A percentile compares a stretch with the other conserved stretches of the same genome.
Conservation (phyloP, 2,329 filamentous ascomycete species). For the Colletotrichum chlorophyti region DNA sequence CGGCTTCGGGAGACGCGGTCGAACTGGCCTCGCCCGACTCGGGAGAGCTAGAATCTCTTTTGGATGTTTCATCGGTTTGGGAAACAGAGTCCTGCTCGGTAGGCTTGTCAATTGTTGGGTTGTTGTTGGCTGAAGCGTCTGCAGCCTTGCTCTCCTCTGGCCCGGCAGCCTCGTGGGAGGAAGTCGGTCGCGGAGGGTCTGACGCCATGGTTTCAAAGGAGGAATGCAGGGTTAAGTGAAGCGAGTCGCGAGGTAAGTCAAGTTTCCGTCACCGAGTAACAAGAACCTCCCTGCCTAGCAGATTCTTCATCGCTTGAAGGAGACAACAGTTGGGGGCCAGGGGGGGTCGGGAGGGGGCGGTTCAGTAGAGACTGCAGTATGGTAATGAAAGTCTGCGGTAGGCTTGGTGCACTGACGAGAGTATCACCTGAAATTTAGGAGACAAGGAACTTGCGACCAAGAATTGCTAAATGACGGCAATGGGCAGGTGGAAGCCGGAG, state of each 20-base stretch:
- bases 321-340: too few species aligned
- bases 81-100: not conserved
- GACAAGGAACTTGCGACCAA: constrained; percentile 15
- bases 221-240: constrained; percentile 24
- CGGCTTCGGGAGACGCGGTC: constrained; percentile 9
- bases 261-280: constrained; percentile 23
- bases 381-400: not conserved
- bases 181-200: constrained; percentile 12
- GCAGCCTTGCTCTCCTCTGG: constrained; percentile 6
- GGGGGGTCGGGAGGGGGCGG: too few species aligned
- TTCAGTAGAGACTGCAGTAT: too few species aligned
- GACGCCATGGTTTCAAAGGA: constrained; percentile 25
- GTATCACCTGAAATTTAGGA: constrained; percentile 15
- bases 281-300: not conserved
- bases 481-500: not conserved
- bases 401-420: constrained; percentile 11
- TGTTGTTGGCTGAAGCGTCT: not conserved
- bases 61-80: not conserved
- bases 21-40: constrained; percentile 28
- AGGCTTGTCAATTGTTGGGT: too few species aligned
- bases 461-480: constrained; percentile 14
- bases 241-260: constrained; percentile 15
- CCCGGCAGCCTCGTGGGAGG: constrained; percentile 16
- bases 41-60: constrained; percentile 16
- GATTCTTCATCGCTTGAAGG: constrained; percentile 21